Percentiles rank a stretch among this genome's conserved stretches.
Conservation (phyloP, 2,329 filamentous ascomycete species). For the Plectosphaerella plurivora region DNA sequence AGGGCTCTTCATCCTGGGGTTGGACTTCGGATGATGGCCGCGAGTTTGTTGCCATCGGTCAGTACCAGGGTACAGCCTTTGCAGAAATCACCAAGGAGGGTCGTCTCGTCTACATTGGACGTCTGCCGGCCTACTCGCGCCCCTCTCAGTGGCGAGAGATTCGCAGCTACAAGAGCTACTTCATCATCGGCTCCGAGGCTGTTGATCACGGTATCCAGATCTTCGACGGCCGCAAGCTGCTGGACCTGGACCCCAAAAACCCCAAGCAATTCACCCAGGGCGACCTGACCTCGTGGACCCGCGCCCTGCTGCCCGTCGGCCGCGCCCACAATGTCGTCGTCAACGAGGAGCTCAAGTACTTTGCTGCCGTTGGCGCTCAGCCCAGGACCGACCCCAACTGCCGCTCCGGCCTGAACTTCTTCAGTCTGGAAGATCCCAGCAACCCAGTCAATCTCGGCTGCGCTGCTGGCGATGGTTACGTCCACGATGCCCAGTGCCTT, state of each 20-base stretch:
- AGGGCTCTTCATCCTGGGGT: constrained; percentile 26
- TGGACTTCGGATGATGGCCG: constrained; percentile 35
- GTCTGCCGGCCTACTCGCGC: constrained; percentile 28
- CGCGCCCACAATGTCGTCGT: constrained; percentile 42
- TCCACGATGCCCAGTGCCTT: constrained; percentile 56
- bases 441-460: constrained; percentile 52
- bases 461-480: constrained; percentile 50
- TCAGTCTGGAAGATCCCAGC: constrained; percentile 49
- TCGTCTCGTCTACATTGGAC: constrained; percentile 34
- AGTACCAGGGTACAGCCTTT: constrained; percentile 36
- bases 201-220: constrained; percentile 52
- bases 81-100: constrained; percentile 33
- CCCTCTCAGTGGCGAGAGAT: constrained; percentile 28
- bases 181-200: constrained; percentile 30
- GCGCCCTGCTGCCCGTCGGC: constrained; percentile 23
- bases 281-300: constrained; percentile 22
- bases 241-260: constrained; percentile 32
- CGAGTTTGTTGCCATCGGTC: constrained; percentile 35
- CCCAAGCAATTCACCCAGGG: constrained; percentile 22
- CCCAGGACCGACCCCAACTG: constrained; percentile 36
- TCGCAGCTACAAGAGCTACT: constrained; percentile 22
- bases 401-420: constrained; percentile 49
- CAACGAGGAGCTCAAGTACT: constrained; percentile 39
- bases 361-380: constrained; percentile 36
- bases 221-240: constrained; percentile 20